These are phyloP conservation scores for Globisporangium emineosum DNA, from an alignment of 352 stramenopile species.

Conservation along the genomic window DNA sequence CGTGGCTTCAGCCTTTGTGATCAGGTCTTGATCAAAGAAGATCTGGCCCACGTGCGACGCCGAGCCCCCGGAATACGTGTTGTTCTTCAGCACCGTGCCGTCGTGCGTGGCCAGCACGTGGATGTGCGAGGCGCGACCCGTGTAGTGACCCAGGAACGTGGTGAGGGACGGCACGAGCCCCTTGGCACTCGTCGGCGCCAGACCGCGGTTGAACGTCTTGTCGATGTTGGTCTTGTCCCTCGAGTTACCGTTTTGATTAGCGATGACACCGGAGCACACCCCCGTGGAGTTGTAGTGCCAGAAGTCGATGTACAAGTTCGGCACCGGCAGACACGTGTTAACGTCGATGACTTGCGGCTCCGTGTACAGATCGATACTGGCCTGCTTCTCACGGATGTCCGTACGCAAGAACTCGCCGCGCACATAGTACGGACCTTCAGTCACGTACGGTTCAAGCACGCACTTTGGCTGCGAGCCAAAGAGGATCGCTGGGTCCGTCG, in stretches of 20 bases:
- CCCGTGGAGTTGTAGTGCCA: constrained; percentile 20
- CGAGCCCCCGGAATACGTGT: constrained; percentile 14
- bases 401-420: constrained; percentile 12
- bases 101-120: constrained; percentile 13
- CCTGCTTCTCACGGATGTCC: constrained; percentile 15
- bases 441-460: constrained; percentile 15
- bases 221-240: constrained; percentile 4
- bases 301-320: constrained; percentile 17
- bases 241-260: constrained; percentile 12
- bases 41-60: constrained; percentile 9
- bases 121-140: constrained; percentile 12
- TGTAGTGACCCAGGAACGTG: constrained; percentile 18
- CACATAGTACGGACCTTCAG: constrained; percentile 16
- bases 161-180: constrained; percentile 10
- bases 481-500: constrained; percentile 1
- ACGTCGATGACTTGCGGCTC: constrained; percentile 20
- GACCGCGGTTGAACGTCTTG: constrained; percentile 16
- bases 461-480: constrained; percentile 11
- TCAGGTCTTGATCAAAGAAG: constrained; percentile 10
- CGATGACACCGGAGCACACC: constrained; percentile 15
- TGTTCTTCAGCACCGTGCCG: constrained; percentile 12
- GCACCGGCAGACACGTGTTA: constrained; percentile 13
- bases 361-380: constrained; percentile 4
- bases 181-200: background rate
- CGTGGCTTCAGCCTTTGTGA: background rate